Evolutionary conservation across 441 rosid genomes (phyloP), one percentile per base, ranked within the genome.

Genomic region (Gossypium trilobum): DNA sequence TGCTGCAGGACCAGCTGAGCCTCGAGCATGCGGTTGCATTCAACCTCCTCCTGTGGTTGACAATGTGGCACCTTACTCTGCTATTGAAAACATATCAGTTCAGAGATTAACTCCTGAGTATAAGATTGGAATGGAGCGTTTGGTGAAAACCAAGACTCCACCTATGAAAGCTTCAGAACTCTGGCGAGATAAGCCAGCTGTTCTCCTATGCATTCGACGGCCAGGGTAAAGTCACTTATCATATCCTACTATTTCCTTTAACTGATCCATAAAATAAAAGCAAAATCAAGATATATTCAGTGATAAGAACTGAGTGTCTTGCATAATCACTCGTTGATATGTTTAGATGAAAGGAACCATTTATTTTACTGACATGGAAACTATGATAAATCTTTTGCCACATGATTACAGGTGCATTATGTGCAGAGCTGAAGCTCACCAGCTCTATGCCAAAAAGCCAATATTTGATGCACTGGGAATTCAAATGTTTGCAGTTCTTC

Each of bases 381-480:
- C 39, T 25, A 6, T 23, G 31, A 36, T 7, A 36, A 36, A 36
- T 36, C 42, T 77, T 65, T 67, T 81, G 68, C 29, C 75, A 64
- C 66, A 58, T 67, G 65, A 52, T 62, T 79, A 80, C 84, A 89
- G 92, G 78, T 88, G 92, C 76, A 84, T 87, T 74, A 89, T 86
- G 92, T 86, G 95, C 82, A 74, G 92, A 84, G 92, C 91, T 33
- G 95, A 88, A 80, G 92, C 91, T 52, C 83, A 88, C 78, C 91
- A 84, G 74, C 82, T 86, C 55, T 89, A 85, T 68, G 79, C 84
- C 5, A 85, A 82, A 69, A 86, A 86, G 59, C 87, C 92, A 42
- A 75, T 87, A 60, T 89, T 89, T 16, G 92, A 89, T 70, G 87
- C 85, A 52, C 78, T 89, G 39, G 89, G 91, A 65, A 51, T 86